Percentiles rank a stretch among this genome's conserved stretches.
Conservation (phyloP, 441 rosid genomes). For the Adansonia madagascariensis region DNA sequence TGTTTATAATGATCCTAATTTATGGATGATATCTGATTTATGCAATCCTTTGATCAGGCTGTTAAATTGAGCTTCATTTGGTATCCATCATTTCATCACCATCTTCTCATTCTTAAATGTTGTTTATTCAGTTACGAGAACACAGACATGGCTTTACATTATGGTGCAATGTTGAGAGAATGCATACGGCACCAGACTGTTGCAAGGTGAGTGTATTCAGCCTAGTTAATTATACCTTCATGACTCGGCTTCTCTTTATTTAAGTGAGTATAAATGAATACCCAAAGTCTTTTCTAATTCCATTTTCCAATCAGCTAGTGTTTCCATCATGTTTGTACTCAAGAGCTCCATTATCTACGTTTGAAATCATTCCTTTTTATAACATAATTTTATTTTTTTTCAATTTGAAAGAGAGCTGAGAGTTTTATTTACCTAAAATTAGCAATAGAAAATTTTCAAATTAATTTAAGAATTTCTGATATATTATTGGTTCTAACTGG, state of each 20-base stretch:
- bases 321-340: background rate
- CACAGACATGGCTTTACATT: conserved; percentile 96
- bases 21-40: background rate
- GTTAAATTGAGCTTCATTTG: background rate
- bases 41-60: background rate
- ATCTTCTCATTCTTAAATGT: conserved; percentile 30
- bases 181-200: conserved; percentile 96
- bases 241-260: background rate
- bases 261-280: too few species aligned
- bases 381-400: background rate
- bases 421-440: too few species aligned
- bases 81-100: conserved; percentile 21
- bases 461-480: conserved; percentile 1
- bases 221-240: conserved; percentile 13
- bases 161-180: conserved; percentile 96
- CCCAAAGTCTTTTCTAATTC: background rate
- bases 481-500: background rate
- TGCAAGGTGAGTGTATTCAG: conserved; percentile 62
- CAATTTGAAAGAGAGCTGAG: background rate
- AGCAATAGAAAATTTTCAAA: background rate
- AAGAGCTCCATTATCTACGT: background rate
- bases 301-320: background rate
- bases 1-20: background rate
- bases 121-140: conserved; percentile 65
- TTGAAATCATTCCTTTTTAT: background rate